Conservation (phyloP, 257 asterid genomes). For the Hygrophila difformis region DNA sequence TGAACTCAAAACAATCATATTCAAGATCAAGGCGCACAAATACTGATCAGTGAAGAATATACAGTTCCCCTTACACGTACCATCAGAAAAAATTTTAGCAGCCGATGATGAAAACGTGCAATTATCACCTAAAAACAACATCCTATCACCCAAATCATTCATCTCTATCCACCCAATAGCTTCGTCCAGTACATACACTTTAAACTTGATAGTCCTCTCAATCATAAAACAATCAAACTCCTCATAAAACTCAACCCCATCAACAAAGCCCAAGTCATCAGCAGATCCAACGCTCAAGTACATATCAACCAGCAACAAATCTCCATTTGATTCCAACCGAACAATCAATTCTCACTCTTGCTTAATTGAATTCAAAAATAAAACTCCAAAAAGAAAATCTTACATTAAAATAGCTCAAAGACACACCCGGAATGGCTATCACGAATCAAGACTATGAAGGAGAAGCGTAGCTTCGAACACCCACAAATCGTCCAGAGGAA, state of each 20-base stretch:
- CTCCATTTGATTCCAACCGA: constrained; percentile 48
- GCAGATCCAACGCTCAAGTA: constrained; percentile 53
- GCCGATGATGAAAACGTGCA: constrained; percentile 52
- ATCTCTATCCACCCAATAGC: constrained; percentile 52
- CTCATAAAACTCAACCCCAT: constrained; percentile 55
- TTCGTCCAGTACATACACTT: constrained; percentile 55
- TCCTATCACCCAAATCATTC: constrained; percentile 48
- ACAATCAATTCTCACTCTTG: too few relatives aligned
- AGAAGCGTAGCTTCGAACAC: too few relatives aligned
- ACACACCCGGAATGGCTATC: too few relatives aligned
- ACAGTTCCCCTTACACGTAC: constrained; percentile 49
- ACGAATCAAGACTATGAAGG: too few relatives aligned
- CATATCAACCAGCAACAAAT: constrained; percentile 62
- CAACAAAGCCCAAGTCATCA: constrained; percentile 51
- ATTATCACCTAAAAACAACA: constrained; percentile 78
- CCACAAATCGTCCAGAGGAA: too few relatives aligned
- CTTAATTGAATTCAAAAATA: too few relatives aligned
- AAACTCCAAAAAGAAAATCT: too few relatives aligned
- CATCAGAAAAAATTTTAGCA: constrained; percentile 32
- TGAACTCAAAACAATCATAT: too few relatives aligned
- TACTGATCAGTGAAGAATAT: constrained; percentile 55
- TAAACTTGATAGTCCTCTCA: constrained; percentile 71
- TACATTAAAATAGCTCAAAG: too few relatives aligned
- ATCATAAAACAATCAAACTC: constrained; percentile 56
- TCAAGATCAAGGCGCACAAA: too few relatives aligned